Conservation (phyloP, 371 early-diverging fungal genomes). For the Encephalitozoon hellem region DNA sequence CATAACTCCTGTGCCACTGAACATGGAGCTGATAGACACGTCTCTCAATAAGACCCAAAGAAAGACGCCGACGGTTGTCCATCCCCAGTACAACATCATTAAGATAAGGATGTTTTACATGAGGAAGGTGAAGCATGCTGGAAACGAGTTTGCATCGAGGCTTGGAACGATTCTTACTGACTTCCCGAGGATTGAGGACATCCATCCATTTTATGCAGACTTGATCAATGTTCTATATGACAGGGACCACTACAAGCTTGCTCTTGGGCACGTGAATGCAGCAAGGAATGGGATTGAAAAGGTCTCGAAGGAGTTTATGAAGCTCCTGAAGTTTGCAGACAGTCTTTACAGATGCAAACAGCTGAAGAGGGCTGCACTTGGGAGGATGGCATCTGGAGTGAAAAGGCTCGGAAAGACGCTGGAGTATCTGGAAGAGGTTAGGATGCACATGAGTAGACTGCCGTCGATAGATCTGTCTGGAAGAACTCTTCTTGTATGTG, state of each 20-base stretch:
- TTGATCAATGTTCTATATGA: conserved; percentile 99
- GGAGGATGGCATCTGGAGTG: conserved; percentile 97
- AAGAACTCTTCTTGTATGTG: conserved; percentile 91
- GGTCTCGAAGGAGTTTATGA: conserved; percentile 89
- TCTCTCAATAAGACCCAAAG: conserved; percentile 94
- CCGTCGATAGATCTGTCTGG: conserved; percentile 97
- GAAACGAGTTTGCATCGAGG: conserved; percentile 83
- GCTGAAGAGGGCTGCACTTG: conserved; percentile 93
- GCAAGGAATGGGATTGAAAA: conserved; percentile 84
- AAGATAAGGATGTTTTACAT: conserved; percentile 97
- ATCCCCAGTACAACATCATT: conserved; percentile 81
- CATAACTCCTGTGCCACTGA: conserved; percentile 85
- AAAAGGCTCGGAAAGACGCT: conserved; percentile 93
- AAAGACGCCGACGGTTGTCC: conserved; percentile 96
- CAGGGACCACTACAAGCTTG: conserved; percentile 98
- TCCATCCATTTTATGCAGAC: conserved; percentile 99
- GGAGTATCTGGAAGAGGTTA: conserved; percentile 94
- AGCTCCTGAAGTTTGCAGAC: conserved; percentile 96
- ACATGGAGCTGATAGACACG: conserved; percentile 89
- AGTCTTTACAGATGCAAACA: conserved; percentile 97
- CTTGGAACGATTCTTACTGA: conserved; percentile 79
- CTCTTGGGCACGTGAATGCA: conserved; percentile 93
- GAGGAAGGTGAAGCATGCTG: conserved; percentile 95
- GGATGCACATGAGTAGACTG: conserved; percentile 89
- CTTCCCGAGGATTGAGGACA: conserved; percentile 97